Evolutionary conservation across 2,329 filamentous ascomycete species (phyloP), one percentile per base, ranked within the genome.

Genomic region (Aureobasidium musti): DNA sequence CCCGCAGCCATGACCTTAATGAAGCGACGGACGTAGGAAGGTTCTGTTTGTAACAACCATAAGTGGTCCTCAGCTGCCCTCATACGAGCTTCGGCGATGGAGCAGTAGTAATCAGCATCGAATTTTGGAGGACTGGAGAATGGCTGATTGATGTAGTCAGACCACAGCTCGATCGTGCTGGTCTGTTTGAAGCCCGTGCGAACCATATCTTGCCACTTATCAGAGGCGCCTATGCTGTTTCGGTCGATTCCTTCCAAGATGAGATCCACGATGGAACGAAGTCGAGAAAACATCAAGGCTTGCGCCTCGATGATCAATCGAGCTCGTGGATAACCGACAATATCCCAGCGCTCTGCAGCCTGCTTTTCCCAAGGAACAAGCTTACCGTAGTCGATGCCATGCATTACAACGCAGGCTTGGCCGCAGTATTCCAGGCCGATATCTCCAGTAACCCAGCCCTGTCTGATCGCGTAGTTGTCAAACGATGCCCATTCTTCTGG

Each of bases 11-110:
- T 3, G 28, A 43, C 39, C 13, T 17, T 54, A 3, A 56, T 26
- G 41, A 54, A 67, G 21, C 53, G 33, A 6, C 26, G 39, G 5
- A 39, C 21, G 11, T 67, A 70, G 1, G 28, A 39, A 10, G 69
- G 63, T 52, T 71, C 73, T 0, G 70, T 74, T 63, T 75, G 74
- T 3, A 74, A 39, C 1, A 72, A 65, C 67, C 68, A 70, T 1
- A 73, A 53, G n/a, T 73, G 70, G 53, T 75, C 72, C 0, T 47
- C 52, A 2, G 68, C 70, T 13, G 70, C 70, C 2, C 69, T 60
- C 5, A 71, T 45, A n/a, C 71, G 57, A 0, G 67, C 43, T 26
- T 67, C 49, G 3, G 70, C 67, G 1, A 61, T 14, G 1, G 70
- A 59, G 2, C 71, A n/a, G 6, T 73, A 21, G 10, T 37, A 17